Conservation (phyloP, 495 filamentous ascomycete species). For the Penicillium robsamsonii region DNA sequence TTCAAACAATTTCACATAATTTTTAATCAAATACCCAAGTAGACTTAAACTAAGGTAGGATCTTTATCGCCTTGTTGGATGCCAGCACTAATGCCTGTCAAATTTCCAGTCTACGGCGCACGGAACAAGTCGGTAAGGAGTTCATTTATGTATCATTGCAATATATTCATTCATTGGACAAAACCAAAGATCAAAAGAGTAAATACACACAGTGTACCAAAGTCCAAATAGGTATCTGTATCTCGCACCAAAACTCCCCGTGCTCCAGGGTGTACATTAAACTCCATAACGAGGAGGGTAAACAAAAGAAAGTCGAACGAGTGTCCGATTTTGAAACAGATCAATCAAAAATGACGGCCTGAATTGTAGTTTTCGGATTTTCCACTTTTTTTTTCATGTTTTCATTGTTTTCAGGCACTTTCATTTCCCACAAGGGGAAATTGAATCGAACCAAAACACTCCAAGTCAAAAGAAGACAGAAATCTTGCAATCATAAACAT, state of each 20-base stretch:
- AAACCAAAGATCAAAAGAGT: slow-evolving; percentile 10
- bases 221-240: slow-evolving; percentile 24
- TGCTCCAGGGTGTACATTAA: slow-evolving; percentile 16
- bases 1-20: slow-evolving; percentile 3
- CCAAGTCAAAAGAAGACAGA: not conserved
- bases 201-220: slow-evolving; percentile 14
- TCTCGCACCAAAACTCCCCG: slow-evolving; percentile 16
- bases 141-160: not conserved
- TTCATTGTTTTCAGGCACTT: not conserved
- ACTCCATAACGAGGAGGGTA: slow-evolving; percentile 12
- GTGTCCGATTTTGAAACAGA: slow-evolving; percentile 9
- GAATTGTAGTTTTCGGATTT: slow-evolving; percentile 6
- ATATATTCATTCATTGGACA: slow-evolving; percentile 7
- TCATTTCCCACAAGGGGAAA: not conserved
- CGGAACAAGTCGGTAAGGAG: not conserved
- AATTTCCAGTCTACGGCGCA: not conserved
- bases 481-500: slow-evolving; percentile 9
- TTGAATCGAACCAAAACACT: not conserved
- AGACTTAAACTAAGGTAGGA: not conserved
- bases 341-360: not conserved
- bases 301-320: slow-evolving; percentile 5
- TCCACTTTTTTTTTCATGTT: slow-evolving; percentile 17
- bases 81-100: not conserved
- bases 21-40: not conserved
- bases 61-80: not conserved